Base-by-base conservation (phyloP, 371 early-diverging fungal genomes). In the Syncephalis fuscata region DNA sequence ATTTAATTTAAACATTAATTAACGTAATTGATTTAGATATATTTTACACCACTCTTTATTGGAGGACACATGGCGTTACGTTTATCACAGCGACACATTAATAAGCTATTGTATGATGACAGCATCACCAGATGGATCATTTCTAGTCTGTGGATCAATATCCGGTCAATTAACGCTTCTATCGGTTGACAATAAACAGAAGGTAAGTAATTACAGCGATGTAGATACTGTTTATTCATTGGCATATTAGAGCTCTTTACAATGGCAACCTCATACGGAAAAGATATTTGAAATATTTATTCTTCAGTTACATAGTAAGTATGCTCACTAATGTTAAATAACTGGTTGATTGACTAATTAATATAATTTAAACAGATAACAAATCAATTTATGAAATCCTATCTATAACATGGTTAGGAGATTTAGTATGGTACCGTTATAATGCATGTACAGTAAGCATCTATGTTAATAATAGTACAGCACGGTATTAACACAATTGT, bases 101-200 rank as follows among this genome's bases (percentile, higher is more conserved):
- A 51, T 48, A 16, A 65, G 68, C 49, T 81, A 83, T 53, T 61
- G 70, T 26, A 72, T 71, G 37, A 61, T 83, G 63, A 63, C 67
- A 39, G 56, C 62, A 1, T 76, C 78, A n/a, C 52, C 52, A 0
- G 74, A 74, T 51, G 74, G 80, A 3, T 55, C 67, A 5, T 45
- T 78, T 24, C 62, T 76, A 1, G 68, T 73, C 21, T 65, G 68
- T 19, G 81, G 79, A 2, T 68, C 67, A 19, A 62, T 80, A 15
- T 32, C 60, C 32, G 81, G 83, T 20, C 65, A 73, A 9, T 32
- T 83, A 39, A 49, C 71, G 1, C 52, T 80, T 16, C 21, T 66
- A 10, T 76, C 76, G 46, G 60, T 73, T 5, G 48, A 52, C 14
- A 47, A 55, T 38, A 50, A 51, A 20, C 77, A 78, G 54, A 42